These are phyloP conservation scores for Lipomyces lipofer DNA, from an alignment of 805 yeast genomes.

Conservation along the genomic window DNA sequence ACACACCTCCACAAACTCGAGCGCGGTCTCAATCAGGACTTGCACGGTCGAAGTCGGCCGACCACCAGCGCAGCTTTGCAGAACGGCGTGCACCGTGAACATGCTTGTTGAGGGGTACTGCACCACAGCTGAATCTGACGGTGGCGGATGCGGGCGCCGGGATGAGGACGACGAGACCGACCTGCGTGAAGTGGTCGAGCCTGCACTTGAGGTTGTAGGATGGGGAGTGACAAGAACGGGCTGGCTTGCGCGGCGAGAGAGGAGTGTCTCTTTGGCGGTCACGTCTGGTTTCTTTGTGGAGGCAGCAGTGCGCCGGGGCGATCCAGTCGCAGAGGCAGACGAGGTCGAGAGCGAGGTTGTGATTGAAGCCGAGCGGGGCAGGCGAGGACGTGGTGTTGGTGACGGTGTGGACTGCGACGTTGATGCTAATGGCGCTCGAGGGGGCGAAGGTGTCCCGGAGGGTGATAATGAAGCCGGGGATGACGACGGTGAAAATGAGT, in stretches of 20 bases:
- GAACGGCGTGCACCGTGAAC: conserved; percentile 7
- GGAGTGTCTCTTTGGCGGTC: no score
- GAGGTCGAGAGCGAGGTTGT: not conserved
- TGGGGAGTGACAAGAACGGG: conserved; percentile 7
- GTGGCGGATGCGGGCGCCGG: not conserved
- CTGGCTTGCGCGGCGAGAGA: no score
- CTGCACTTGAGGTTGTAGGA: not conserved
- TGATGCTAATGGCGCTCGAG: not conserved
- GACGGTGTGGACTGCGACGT: not conserved
- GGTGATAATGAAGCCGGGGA: not conserved
- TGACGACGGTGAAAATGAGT: not conserved
- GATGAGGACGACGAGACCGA: not conserved
- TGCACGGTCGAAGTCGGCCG: not conserved
- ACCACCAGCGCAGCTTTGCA: not conserved
- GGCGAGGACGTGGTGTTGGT: not conserved
- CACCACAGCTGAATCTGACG: not conserved
- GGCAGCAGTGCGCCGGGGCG: no score
- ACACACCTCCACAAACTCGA: conserved; percentile 15
- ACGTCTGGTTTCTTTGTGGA: no score
- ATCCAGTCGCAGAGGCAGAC: no score
- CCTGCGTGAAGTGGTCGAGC: not conserved
- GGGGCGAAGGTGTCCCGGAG: not conserved
- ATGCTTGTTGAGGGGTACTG: conserved; percentile 1
- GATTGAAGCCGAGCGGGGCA: not conserved
- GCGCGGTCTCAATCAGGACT: conserved; percentile 1